phyloP scores from a whole-genome alignment of 2,329 filamentous ascomycete species.

The Verticillium zaregamsianum region DNA sequence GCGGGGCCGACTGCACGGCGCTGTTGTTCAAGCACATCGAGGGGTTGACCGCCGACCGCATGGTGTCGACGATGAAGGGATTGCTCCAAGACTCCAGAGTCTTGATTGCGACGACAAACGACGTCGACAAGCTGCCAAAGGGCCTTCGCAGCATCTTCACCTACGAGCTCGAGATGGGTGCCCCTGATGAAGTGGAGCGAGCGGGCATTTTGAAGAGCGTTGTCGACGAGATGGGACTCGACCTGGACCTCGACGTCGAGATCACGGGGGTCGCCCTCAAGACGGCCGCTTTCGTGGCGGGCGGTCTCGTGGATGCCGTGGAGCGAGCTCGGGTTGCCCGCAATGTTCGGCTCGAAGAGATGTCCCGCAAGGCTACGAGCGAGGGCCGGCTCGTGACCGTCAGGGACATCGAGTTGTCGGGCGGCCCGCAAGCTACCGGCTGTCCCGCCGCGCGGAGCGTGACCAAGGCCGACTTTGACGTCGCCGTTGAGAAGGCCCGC shows the following conservation, averaged over 20 bases:
- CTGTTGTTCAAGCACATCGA: slow-evolving; percentile 89
- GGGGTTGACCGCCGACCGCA: slow-evolving; percentile 84
- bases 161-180: slow-evolving; percentile 89
- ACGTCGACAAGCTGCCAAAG: slow-evolving; percentile 91
- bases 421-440: slow-evolving; percentile 79
- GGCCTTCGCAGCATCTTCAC: slow-evolving; percentile 88
- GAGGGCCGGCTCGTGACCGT: slow-evolving; percentile 51
- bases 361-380: slow-evolving; percentile 50
- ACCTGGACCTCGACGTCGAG: slow-evolving; percentile 79
- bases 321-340: slow-evolving; percentile 81
- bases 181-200: slow-evolving; percentile 87
- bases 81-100: slow-evolving; percentile 77
- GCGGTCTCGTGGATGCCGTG: slow-evolving; percentile 90
- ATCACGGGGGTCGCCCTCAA: slow-evolving; percentile 84
- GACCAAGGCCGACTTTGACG: slow-evolving; percentile 78
- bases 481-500: slow-evolving; percentile 89
- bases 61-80: slow-evolving; percentile 79
- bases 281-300: slow-evolving; percentile 91
- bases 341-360: slow-evolving; percentile 66
- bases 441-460: slow-evolving; percentile 75
- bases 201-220: slow-evolving; percentile 81
- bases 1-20: slow-evolving; percentile 77
- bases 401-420: slow-evolving; percentile 82
- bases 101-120: slow-evolving; percentile 88
- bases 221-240: slow-evolving; percentile 69